These are phyloP conservation scores for Coniosporium apollinis DNA, from an alignment of 495 filamentous ascomycete species.

Conservation along the genomic window DNA sequence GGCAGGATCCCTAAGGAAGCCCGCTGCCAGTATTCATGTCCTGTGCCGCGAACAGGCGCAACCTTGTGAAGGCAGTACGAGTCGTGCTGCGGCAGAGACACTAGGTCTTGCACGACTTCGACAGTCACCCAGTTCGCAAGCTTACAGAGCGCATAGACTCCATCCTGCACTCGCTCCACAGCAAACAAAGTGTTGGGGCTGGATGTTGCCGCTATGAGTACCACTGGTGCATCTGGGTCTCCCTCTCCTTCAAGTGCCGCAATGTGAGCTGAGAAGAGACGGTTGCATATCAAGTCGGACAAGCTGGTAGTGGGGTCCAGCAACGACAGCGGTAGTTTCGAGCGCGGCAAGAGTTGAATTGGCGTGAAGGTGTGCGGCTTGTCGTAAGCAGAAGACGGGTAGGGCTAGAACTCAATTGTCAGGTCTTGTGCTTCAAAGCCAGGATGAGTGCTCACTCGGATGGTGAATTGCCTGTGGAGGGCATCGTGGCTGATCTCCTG, in stretches of 20 bases:
- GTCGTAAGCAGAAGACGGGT: neutral
- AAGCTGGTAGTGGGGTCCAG: slow-evolving; percentile 14
- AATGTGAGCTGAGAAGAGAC: slow-evolving; percentile 20
- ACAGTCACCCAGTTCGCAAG: slow-evolving; percentile 48
- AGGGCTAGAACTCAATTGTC: slow-evolving; percentile 1
- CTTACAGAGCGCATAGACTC: slow-evolving; percentile 55
- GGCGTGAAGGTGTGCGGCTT: slow-evolving; percentile 6
- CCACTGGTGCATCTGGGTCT: slow-evolving; percentile 6
- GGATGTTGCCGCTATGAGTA: slow-evolving; percentile 52
- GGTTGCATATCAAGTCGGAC: neutral
- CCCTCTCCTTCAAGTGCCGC: slow-evolving; percentile 14
- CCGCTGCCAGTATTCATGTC: too few relatives aligned
- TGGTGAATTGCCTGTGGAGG: slow-evolving; percentile 9
- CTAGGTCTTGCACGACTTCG: slow-evolving; percentile 24
- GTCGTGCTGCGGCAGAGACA: too few relatives aligned
- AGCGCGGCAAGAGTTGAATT: slow-evolving; percentile 11
- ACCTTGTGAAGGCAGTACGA: too few relatives aligned
- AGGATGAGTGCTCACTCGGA: slow-evolving; percentile 4
- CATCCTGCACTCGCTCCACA: slow-evolving; percentile 49
- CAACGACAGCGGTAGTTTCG: slow-evolving; percentile 20
- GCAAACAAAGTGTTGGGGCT: slow-evolving; percentile 44
- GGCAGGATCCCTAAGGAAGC: too few relatives aligned
- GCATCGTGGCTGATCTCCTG: slow-evolving; percentile 16
- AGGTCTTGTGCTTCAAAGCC: neutral
- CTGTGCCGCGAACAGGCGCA: too few relatives aligned